Evolutionary conservation across 2,329 filamentous ascomycete species (phyloP).

Genomic region (Phoma sp.): DNA sequence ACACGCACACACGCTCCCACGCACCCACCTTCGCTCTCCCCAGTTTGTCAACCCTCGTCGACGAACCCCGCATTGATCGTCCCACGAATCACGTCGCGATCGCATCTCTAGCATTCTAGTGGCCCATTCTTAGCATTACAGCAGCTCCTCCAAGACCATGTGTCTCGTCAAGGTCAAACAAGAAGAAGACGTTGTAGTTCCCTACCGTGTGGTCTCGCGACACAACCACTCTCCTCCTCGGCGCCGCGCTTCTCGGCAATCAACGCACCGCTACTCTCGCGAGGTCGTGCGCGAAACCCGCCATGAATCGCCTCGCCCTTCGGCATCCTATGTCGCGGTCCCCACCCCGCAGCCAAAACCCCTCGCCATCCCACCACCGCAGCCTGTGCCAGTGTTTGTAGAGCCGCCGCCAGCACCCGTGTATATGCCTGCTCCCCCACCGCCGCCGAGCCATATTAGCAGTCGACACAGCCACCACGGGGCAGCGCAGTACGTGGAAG

Average conservation of each 20-base stretch:
- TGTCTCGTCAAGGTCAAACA: slow-evolving; percentile 56
- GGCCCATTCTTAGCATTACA: background rate
- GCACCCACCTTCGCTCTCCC: slow-evolving; percentile 2
- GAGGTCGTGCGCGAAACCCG: slow-evolving; percentile 37
- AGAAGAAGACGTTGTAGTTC: slow-evolving; percentile 53
- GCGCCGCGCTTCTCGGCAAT: slow-evolving; percentile 35
- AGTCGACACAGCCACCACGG: slow-evolving; percentile 27
- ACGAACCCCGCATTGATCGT: slow-evolving; percentile 32
- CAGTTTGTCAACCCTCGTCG: slow-evolving; percentile 16
- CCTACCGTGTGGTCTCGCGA: slow-evolving; percentile 45
- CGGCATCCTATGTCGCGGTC: slow-evolving; percentile 40
- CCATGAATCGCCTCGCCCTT: slow-evolving; percentile 30
- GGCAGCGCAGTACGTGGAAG: slow-evolving; percentile 53
- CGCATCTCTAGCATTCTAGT: slow-evolving; percentile 25
- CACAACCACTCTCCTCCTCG: slow-evolving; percentile 36
- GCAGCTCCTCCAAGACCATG: slow-evolving; percentile 39
- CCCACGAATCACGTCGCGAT: slow-evolving; percentile 44
- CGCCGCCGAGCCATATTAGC: slow-evolving; percentile 11
- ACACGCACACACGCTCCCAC: background rate
- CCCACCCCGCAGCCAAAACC: slow-evolving; percentile 35
- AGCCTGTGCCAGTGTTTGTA: slow-evolving; percentile 51
- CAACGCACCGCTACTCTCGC: slow-evolving; percentile 39
- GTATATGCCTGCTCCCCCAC: slow-evolving; percentile 22
- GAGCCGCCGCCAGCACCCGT: slow-evolving; percentile 40
- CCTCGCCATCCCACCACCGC: slow-evolving; percentile 48